Base-by-base conservation (phyloP, 192 early-diverging fungal genomes). In the Blastocladiella britannica region DNA sequence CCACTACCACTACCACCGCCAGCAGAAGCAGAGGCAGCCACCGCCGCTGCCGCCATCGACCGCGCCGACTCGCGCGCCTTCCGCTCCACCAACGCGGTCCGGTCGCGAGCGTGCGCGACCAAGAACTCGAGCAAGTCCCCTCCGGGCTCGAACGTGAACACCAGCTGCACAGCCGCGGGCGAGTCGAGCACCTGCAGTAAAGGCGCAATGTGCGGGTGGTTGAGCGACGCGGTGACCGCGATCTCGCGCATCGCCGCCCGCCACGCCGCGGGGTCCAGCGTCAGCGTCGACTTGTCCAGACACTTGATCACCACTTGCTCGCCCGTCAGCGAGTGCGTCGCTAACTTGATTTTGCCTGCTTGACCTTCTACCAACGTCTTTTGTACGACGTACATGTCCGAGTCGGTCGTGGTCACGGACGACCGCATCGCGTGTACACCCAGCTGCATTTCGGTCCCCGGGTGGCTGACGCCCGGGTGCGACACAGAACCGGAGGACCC, bases 261-360 rank as follows among this genome's bases (percentile, higher is more conserved):
- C 51, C 73, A 63, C 4, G 73, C 69, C 1, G 70, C 68, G 1
- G 62, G 58, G 51, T 72, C 66, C 56, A 68, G 63, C 26, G 60
- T 63, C 20, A 76, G 29, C 4, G 68, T 65, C 4, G 71, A 62
- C 58, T 76, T 76, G 24, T 69, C 64, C 47, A 76, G 72, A 55
- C 72, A 71, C 58, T 76, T 76, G 57, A 76, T 63, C 4, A 72
- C 74, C 0, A 73, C 74, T 58, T 76, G 68, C 58, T 76, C 65
- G 43, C 70, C 72, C 24, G 74, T 76, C 51, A 65, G 63, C 54
- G 65, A 66, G 31, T 76, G 74, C 22, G 65, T 64, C 18, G 67
- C 74, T 3, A 76, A 53, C 58, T 76, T 76, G 24, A 76, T 47
- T 47, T 47, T 47, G 37, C 37, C 37, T 9, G 37, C 37, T 4